Base-by-base conservation (phyloP, 495 filamentous ascomycete species). In the Astrocystis sublimbata region DNA sequence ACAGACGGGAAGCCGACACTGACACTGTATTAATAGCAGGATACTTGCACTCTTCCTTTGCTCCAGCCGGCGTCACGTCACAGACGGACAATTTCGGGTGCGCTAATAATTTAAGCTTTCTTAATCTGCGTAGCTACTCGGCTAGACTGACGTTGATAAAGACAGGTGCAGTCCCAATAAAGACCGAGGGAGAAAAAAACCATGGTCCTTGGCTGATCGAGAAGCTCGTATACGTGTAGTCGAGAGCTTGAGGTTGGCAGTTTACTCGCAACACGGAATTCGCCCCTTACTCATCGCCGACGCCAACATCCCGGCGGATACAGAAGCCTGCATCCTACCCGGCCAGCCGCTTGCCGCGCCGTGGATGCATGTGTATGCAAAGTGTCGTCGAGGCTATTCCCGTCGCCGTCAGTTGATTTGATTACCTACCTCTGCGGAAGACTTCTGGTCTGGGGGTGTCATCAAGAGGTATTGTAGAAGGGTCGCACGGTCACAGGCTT, bases 101-200 rank as follows among this genome's bases (percentile, higher is more conserved):
- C 54, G 40, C 40, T 45, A 45, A 17, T 17, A 17, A 33, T 12
- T 17, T 57, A 57, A 31, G 28, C 54, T 57, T 57, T 57, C 13
- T 38, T n/a, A n/a, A n/a, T n/a, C n/a, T n/a, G n/a, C n/a, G n/a
- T n/a, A n/a, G n/a, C n/a, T n/a, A n/a, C n/a, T n/a, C n/a, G n/a
- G n/a, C 23, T 45, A 40, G 54, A 8, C 54, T 28, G 26, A 57
- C 10, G 54, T 43, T 57, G 23, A 57, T 40, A 43, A 45, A 57
- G 35, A 42, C 6, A 42, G 52, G 52, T 42, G 10, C 26, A 31
- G 40, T 4, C 40, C 40, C 38, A 57, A 41, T 30, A 51, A 52
- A 51, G 58, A 35, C 36, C n/a, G n/a, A n/a, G n/a, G n/a, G n/a
- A n/a, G n/a, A n/a, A n/a, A n/a, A n/a, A 41, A 53, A 53, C 13